Conservation (phyloP, 2,329 filamentous ascomycete genomes). For the Cladosporium sp. region DNA sequence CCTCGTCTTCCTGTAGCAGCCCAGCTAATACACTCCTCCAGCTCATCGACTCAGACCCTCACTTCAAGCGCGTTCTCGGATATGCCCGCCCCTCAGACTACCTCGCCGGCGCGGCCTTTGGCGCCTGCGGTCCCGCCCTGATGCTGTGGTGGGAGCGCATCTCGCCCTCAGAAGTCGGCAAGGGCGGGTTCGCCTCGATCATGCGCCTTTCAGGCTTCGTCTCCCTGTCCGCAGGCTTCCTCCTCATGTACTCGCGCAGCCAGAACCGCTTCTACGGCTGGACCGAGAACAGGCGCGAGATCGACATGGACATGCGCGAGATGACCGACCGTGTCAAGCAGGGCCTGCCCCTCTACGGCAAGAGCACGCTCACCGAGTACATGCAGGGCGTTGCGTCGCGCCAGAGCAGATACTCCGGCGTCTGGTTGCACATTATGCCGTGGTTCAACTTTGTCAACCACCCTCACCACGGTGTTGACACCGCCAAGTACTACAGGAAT, state of each 20-base stretch:
- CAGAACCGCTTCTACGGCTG: conserved; percentile 89
- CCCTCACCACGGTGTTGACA: conserved; percentile 91
- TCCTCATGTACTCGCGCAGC: conserved; percentile 81
- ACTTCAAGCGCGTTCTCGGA: conserved; percentile 81
- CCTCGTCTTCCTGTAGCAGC: not conserved
- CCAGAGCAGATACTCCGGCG: conserved; percentile 85
- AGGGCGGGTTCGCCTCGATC: conserved; percentile 73
- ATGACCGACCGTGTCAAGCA: conserved; percentile 97
- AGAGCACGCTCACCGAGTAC: conserved; percentile 71
- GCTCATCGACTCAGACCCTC: conserved; percentile 98
- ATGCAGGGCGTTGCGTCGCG: conserved; percentile 90
- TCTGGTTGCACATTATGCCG: conserved; percentile 79
- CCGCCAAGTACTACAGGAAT: conserved; percentile 95
- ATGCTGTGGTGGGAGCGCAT: conserved; percentile 79
- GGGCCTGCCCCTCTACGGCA: conserved; percentile 84
- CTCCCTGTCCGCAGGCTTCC: conserved; percentile 71
- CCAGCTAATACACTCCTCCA: conserved; percentile 42
- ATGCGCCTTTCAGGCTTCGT: conserved; percentile 75
- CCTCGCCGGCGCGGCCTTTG: conserved; percentile 62
- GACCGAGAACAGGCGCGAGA: conserved; percentile 84
- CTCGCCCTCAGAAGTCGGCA: conserved; percentile 78
- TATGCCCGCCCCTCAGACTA: conserved; percentile 89
- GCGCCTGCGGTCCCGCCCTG: conserved; percentile 67
- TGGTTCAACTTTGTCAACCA: conserved; percentile 99
- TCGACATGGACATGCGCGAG: conserved; percentile 95